Evolutionary conservation across 305 asterid genomes (phyloP).

Genomic region (Nicotiana rustica): DNA sequence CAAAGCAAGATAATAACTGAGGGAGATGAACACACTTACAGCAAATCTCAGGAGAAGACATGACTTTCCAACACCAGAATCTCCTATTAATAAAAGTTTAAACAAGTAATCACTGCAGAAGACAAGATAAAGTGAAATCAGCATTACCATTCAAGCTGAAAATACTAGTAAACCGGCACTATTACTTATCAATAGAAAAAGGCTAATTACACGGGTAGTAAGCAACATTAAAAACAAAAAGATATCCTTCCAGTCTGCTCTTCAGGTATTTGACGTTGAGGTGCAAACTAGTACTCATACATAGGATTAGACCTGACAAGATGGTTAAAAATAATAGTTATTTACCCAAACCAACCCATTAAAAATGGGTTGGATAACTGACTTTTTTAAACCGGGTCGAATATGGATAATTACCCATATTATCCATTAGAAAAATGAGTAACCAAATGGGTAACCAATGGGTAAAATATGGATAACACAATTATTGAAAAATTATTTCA

Average conservation of each 20-base stretch:
- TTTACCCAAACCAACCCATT: too few relatives aligned
- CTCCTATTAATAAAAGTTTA: slow-evolving; percentile 32
- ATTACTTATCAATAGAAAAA: background rate
- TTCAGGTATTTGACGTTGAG: background rate
- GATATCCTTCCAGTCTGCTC: background rate
- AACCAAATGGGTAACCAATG: too few relatives aligned
- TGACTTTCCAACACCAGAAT: slow-evolving; percentile 34
- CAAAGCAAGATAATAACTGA: background rate
- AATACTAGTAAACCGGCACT: background rate
- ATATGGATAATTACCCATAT: too few relatives aligned
- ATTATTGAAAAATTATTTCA: too few relatives aligned
- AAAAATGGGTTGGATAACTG: too few relatives aligned
- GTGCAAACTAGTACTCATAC: background rate
- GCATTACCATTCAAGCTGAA: background rate
- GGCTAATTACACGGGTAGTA: background rate
- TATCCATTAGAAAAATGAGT: too few relatives aligned
- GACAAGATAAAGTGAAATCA: background rate
- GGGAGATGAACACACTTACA: slow-evolving; percentile 8
- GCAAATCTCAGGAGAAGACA: slow-evolving; percentile 33
- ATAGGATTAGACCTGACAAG: too few relatives aligned
- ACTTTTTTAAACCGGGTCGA: too few relatives aligned
- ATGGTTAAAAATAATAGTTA: too few relatives aligned
- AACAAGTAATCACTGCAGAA: slow-evolving; percentile 34
- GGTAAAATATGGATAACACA: too few relatives aligned
- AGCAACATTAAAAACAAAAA: background rate